Base-by-base conservation (phyloP, 306 rosid genomes). In the Vigna reflexopilosa region DNA sequence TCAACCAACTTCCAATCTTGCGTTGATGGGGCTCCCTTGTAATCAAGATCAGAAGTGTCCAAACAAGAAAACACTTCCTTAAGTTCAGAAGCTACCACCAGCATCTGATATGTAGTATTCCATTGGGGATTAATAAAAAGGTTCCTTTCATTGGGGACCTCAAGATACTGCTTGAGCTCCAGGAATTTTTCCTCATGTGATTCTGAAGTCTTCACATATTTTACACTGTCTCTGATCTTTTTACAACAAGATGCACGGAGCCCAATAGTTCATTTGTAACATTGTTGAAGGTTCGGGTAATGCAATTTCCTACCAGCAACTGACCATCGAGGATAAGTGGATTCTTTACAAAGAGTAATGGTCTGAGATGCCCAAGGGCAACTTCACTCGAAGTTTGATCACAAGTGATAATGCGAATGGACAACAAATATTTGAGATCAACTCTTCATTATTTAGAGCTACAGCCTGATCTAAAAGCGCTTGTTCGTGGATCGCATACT, bases 101-200 rank as follows among this genome's bases (percentile, higher is more conserved):
- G 86, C 98, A 94, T 94, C 36, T 90, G 92, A 80, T 88, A 94
- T 12, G 98, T 92, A 17, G 98, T 85, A 66, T 88, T 90, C 98
- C 97, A 94, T 13, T 86, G 91, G 58, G 83, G 96, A 54, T 94
- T 97, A 55, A 94, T 85, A 70, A 76, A 84, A 59, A 94, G 86
- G 77, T 68, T 89, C 86, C 85, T 87, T 73, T 92, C 96, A 72
- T 93, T 90, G 40, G 97, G 97, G 48, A 94, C 94, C 87, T 88
- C 97, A 80, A 94, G 97, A 49, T 90, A 93, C 70, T 86, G 87
- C 84, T 88, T 92, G 68, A 94, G 90, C 70, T 90, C 93, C 36
- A 89, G 68, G 80, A 92, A 94, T 68, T 90, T 92, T 26, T 92
- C 98, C 83, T 90, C 96, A 3, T 90, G 97, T 55, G 93, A 88